These are phyloP conservation scores for Lithohypha guttulata DNA, from an alignment of 2,329 filamentous ascomycete genomes.

Conservation along the genomic window DNA sequence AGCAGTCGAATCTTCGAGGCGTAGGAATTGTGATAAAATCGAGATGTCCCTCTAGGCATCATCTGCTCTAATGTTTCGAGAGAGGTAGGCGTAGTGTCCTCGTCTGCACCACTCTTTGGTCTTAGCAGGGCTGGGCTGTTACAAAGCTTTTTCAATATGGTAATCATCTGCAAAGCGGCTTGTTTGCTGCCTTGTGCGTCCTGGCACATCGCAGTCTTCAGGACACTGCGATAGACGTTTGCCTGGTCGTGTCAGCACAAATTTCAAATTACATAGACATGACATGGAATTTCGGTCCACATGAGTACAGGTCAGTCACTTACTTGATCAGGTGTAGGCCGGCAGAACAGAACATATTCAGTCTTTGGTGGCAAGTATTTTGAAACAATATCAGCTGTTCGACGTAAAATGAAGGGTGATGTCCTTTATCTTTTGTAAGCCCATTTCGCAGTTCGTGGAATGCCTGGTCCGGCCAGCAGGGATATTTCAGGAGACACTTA, in stretches of 20 bases:
- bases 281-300: too few relatives aligned
- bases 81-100: conserved; percentile 37
- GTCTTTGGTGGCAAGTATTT: conserved; percentile 57
- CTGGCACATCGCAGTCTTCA: conserved; percentile 54
- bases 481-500: too few relatives aligned
- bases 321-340: conserved; percentile 50
- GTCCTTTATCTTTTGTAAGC: too few relatives aligned
- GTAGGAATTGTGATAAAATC: conserved; percentile 43
- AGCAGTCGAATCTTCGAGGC: conserved; percentile 58
- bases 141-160: conserved; percentile 62
- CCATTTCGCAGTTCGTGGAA: too few relatives aligned
- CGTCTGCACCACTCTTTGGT: conserved; percentile 37
- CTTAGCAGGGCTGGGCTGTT: conserved; percentile 57
- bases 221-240: conserved; percentile 51
- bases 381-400: conserved; percentile 55
- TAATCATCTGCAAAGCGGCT: conserved; percentile 57
- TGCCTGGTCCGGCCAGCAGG: too few relatives aligned
- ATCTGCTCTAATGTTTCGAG: conserved; percentile 40
- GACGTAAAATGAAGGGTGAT: conserved; percentile 53
- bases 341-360: conserved; percentile 57
- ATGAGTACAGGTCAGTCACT: too few relatives aligned
- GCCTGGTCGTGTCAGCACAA: too few relatives aligned
- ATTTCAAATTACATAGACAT: too few relatives aligned
- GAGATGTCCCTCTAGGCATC: conserved; percentile 46
- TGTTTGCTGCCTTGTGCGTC: conserved; percentile 50